Conservation (phyloP, 495 filamentous ascomycete genomes). For the Amniculicola lignicola region DNA sequence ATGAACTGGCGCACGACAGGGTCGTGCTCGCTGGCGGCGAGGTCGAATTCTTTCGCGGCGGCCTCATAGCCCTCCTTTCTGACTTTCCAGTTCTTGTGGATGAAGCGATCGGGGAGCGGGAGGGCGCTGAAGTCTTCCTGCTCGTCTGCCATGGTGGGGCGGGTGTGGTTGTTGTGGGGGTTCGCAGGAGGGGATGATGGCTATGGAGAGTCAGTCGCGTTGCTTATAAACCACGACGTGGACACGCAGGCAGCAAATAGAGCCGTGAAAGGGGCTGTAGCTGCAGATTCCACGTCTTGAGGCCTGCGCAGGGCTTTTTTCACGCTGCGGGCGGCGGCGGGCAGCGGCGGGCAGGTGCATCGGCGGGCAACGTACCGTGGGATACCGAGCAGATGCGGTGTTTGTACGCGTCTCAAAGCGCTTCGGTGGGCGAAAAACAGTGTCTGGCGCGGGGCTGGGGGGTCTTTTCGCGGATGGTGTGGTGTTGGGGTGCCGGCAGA, state of each 20-base stretch:
- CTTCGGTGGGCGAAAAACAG: too few relatives aligned
- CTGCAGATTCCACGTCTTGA: too few relatives aligned
- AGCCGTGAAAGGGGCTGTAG: too few relatives aligned
- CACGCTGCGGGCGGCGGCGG: not conserved
- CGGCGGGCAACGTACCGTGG: conserved; percentile 1
- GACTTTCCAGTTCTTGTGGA: conserved; percentile 98
- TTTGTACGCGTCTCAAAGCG: conserved; percentile 1
- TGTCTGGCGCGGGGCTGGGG: too few relatives aligned
- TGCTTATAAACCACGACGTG: too few relatives aligned
- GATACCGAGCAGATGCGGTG: not conserved
- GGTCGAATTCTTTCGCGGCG: conserved; percentile 79
- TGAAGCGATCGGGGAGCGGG: conserved; percentile 75
- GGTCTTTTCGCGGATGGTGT: too few relatives aligned
- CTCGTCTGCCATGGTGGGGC: conserved; percentile 57
- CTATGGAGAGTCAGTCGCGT: conserved; percentile 24
- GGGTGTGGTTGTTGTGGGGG: not conserved
- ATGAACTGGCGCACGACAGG: conserved; percentile 82
- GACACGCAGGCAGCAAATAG: too few relatives aligned
- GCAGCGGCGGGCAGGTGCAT: conserved; percentile 2
- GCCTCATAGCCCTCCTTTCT: conserved; percentile 94
- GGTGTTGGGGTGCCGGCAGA: not conserved
- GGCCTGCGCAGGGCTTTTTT: not conserved
- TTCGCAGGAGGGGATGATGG: conserved; percentile 8
- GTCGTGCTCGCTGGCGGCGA: conserved; percentile 81
- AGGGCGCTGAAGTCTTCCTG: conserved; percentile 84